phyloP scores from a whole-genome alignment of 2,329 filamentous ascomycete species.

The Penicillium sp. region DNA sequence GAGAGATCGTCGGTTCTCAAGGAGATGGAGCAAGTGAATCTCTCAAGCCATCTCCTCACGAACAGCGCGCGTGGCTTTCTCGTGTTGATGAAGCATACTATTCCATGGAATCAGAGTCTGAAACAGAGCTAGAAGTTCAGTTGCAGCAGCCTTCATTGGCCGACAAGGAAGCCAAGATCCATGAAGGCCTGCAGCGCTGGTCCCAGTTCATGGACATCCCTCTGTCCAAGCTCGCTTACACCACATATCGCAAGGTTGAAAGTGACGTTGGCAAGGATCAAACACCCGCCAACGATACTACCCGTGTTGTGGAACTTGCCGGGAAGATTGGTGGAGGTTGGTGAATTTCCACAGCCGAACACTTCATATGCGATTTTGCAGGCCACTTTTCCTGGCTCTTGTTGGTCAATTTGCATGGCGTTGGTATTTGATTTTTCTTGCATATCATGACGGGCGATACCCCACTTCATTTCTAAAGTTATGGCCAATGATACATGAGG shows the following conservation, averaged over 20 bases:
- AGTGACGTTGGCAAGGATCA: slow-evolving; percentile 87
- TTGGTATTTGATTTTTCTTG: slow-evolving; percentile 12
- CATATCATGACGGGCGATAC: slow-evolving; percentile 21
- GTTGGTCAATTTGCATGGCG: slow-evolving; percentile 21
- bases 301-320: slow-evolving; percentile 83
- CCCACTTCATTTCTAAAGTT: slow-evolving; percentile 5
- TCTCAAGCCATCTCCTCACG: slow-evolving; percentile 68
- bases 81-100: slow-evolving; percentile 89
- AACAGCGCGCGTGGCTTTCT: slow-evolving; percentile 83
- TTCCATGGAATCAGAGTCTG: slow-evolving; percentile 65
- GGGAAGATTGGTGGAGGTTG: slow-evolving; percentile 92
- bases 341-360: slow-evolving; percentile 51
- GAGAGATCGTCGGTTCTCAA: slow-evolving; percentile 25
- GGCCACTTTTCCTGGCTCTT: background rate
- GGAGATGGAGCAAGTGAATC: slow-evolving; percentile 17
- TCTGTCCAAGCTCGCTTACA: slow-evolving; percentile 73
- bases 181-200: slow-evolving; percentile 75
- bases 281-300: slow-evolving; percentile 62
- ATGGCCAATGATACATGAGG: background rate
- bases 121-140: slow-evolving; percentile 34
- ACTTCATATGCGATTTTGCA: background rate
- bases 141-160: slow-evolving; percentile 26
- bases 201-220: slow-evolving; percentile 68
- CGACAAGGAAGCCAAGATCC: slow-evolving; percentile 47
- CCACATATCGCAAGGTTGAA: slow-evolving; percentile 87